These are phyloP conservation scores for Aspergillus floridensis DNA, from an alignment of 2,329 filamentous ascomycete species.

Conservation along the genomic window DNA sequence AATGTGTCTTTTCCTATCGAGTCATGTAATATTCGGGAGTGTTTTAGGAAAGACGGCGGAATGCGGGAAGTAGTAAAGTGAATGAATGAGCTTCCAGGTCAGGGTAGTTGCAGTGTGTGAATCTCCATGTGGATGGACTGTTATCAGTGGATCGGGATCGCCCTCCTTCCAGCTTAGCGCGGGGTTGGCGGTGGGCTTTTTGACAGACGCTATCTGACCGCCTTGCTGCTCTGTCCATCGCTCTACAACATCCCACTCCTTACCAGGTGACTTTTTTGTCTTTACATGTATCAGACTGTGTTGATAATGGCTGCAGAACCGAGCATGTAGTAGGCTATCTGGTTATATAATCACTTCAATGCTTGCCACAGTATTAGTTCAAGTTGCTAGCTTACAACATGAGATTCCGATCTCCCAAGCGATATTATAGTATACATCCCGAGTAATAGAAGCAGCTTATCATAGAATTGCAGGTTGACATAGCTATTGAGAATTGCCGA, in stretches of 20 bases:
- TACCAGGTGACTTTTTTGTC: neutral
- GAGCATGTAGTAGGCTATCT: too few relatives aligned
- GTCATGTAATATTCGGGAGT: conserved; percentile 13
- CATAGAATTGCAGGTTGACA: too few relatives aligned
- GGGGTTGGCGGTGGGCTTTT: conserved; percentile 27
- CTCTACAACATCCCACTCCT: neutral
- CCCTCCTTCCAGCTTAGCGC: conserved; percentile 25
- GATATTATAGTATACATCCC: too few relatives aligned
- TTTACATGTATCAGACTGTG: too few relatives aligned
- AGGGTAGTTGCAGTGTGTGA: conserved; percentile 20
- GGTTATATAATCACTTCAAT: too few relatives aligned
- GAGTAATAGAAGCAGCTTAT: neutral
- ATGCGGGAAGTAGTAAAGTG: neutral
- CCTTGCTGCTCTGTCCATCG: conserved; percentile 7
- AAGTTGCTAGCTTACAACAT: too few relatives aligned
- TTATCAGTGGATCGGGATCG: conserved; percentile 24
- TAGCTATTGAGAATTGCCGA: too few relatives aligned
- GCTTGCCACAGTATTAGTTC: too few relatives aligned
- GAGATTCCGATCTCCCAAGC: too few relatives aligned
- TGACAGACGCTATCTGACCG: conserved; percentile 14
- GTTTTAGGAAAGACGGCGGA: neutral
- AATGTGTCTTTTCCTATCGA: conserved; percentile 14
- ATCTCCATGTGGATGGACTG: conserved; percentile 17
- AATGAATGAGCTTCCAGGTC: conserved; percentile 4
- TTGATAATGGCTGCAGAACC: too few relatives aligned